phyloP scores from a whole-genome alignment of 768 basidiomycete species.

The Phanerochaete carnosa region DNA sequence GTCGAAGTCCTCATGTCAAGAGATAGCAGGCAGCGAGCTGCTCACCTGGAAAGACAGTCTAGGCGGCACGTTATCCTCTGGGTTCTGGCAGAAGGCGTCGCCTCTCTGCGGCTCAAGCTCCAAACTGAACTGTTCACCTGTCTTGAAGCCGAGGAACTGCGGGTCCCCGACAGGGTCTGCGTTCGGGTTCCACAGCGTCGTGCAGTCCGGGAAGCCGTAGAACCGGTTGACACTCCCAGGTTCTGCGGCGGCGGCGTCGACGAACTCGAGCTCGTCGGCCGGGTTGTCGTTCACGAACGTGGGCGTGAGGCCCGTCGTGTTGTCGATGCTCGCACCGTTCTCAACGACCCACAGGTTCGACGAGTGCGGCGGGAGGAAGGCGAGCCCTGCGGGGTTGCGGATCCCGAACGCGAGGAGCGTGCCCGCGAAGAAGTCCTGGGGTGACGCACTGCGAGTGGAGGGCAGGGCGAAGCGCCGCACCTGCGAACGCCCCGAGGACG shows the following conservation, averaged over 20 bases:
- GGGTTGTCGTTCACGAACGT: conserved; percentile 45
- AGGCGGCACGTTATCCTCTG: conserved; percentile 36
- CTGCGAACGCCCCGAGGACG: conserved; percentile 41
- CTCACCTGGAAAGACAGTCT: conserved; percentile 37
- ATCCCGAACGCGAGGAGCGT: conserved; percentile 40
- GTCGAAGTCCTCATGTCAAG: background rate
- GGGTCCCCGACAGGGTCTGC: conserved; percentile 41
- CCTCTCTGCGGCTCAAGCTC: conserved; percentile 28
- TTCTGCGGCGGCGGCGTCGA: conserved; percentile 12
- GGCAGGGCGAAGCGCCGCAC: conserved; percentile 26
- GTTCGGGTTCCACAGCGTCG: conserved; percentile 38
- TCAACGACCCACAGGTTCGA: conserved; percentile 35
- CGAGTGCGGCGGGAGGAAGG: conserved; percentile 25
- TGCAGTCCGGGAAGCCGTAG: conserved; percentile 44
- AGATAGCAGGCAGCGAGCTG: background rate
- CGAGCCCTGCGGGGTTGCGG: conserved; percentile 43
- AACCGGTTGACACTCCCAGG: conserved; percentile 9
- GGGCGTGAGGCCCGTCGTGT: conserved; percentile 35
- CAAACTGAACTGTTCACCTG: conserved; percentile 39
- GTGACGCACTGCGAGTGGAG: conserved; percentile 20
- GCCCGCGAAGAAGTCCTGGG: conserved; percentile 22
- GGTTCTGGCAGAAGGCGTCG: conserved; percentile 34
- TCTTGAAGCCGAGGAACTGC: conserved; percentile 28
- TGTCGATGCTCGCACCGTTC: conserved; percentile 43
- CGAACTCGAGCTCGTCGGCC: conserved; percentile 36